These are phyloP conservation scores for Meyerozyma athensensis DNA, from an alignment of 1,139 yeast genomes.

Conservation along the genomic window DNA sequence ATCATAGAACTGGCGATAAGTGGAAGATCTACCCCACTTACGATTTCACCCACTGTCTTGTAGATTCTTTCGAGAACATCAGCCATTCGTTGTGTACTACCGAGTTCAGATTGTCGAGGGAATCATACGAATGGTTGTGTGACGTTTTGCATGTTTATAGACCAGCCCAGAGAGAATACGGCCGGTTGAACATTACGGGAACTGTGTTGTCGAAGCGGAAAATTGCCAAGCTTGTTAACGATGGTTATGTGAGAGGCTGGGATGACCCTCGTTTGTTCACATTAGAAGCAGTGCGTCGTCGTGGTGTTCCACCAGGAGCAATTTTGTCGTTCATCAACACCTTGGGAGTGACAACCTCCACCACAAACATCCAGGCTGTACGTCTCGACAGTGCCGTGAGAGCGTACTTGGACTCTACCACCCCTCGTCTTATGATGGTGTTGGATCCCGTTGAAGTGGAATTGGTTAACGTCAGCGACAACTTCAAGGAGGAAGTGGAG, in stretches of 20 bases:
- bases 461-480: conserved; percentile 77
- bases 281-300: conserved; percentile 88
- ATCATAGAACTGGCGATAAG: conserved; percentile 92
- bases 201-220: conserved; percentile 93
- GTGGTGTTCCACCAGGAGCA: conserved; percentile 99
- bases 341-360: conserved; percentile 92
- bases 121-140: conserved; percentile 97
- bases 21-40: conserved; percentile 99
- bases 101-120: conserved; percentile 87
- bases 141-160: conserved; percentile 91
- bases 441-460: conserved; percentile 82
- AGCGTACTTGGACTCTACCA: conserved; percentile 79
- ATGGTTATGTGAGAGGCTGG: conserved; percentile 86
- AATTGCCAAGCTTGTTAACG: conserved; percentile 86
- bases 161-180: conserved; percentile 98
- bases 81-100: conserved; percentile 94
- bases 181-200: conserved; percentile 92
- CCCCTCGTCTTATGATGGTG: conserved; percentile 94
- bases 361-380: conserved; percentile 83
- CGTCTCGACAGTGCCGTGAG: conserved; percentile 91
- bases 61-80: conserved; percentile 94
- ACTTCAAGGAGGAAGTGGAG: conserved; percentile 60
- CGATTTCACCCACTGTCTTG: conserved; percentile 98
- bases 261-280: conserved; percentile 97
- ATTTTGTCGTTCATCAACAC: conserved; percentile 89